A percentile compares a stretch with the other conserved stretches of the same genome.
phyloP scores from a whole-genome alignment of 805 yeast species.

The Starmerella floris region DNA sequence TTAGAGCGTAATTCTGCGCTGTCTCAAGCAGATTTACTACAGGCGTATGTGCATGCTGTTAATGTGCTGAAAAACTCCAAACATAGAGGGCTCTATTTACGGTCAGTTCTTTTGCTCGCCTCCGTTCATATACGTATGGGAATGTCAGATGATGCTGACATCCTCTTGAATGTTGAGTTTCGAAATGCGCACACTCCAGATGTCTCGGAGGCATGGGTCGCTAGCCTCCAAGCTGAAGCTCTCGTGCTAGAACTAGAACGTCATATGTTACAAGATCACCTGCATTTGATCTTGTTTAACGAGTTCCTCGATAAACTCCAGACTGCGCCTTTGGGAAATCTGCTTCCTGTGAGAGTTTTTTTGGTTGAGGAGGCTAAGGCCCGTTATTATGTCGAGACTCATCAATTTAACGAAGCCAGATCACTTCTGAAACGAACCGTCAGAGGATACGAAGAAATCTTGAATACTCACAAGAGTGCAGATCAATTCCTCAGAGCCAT shows the following conservation, averaged over 20 bases:
- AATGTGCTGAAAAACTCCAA: background rate
- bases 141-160: background rate
- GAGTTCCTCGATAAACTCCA: background rate
- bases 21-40: background rate
- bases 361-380: constrained; percentile 1
- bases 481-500: background rate
- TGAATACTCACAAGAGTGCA: background rate
- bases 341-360: background rate
- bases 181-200: background rate
- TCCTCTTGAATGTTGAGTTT: background rate
- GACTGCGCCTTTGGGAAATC: background rate
- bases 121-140: background rate
- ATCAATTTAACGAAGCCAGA: background rate
- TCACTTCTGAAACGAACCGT: background rate
- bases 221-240: background rate
- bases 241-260: background rate
- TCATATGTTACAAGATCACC: background rate
- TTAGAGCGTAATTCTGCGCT: background rate
- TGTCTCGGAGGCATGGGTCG: background rate
- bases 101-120: background rate
- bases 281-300: background rate
- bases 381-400: background rate
- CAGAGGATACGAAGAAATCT: constrained; percentile 2
- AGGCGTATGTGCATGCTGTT: background rate
- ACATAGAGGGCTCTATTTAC: background rate